A percentile compares a stretch with the other conserved stretches of the same genome.
phyloP scores from a whole-genome alignment of 2,329 filamentous ascomycete species.

The Aspergillus texensis region DNA sequence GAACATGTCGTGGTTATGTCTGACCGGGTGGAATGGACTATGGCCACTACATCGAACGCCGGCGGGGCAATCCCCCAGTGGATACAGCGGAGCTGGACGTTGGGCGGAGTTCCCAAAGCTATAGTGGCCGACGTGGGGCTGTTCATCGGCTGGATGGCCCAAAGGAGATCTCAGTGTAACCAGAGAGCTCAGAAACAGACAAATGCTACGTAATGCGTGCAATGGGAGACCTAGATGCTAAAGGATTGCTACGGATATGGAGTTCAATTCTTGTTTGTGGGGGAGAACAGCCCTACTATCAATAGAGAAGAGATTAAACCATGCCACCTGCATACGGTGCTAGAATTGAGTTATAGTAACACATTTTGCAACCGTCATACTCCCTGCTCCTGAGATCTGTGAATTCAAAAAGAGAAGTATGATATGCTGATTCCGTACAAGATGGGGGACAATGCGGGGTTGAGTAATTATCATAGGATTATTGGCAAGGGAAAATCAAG shows the following conservation, averaged over 20 bases:
- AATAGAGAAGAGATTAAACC: background rate
- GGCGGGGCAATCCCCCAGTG: constrained; percentile 39
- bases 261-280: background rate
- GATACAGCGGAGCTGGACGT: constrained; percentile 40
- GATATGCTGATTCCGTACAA: constrained; percentile 10
- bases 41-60: constrained; percentile 42
- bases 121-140: constrained; percentile 44
- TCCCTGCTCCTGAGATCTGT: constrained; percentile 14
- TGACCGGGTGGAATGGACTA: constrained; percentile 34
- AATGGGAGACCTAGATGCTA: background rate
- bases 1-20: constrained; percentile 30
- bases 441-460: constrained; percentile 11
- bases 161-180: constrained; percentile 13
- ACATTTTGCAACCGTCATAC: constrained; percentile 19
- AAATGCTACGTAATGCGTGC: background rate
- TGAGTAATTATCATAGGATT: constrained; percentile 11
- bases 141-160: constrained; percentile 37
- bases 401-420: constrained; percentile 5
- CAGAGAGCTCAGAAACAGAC: background rate
- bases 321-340: background rate
- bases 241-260: background rate
- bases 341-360: background rate
- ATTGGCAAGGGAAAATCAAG: background rate
- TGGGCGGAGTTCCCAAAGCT: constrained; percentile 40
- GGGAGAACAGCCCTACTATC: background rate